Conservation (phyloP, 1,284 basidiomycete genomes). For the Ustilago esculenta region DNA sequence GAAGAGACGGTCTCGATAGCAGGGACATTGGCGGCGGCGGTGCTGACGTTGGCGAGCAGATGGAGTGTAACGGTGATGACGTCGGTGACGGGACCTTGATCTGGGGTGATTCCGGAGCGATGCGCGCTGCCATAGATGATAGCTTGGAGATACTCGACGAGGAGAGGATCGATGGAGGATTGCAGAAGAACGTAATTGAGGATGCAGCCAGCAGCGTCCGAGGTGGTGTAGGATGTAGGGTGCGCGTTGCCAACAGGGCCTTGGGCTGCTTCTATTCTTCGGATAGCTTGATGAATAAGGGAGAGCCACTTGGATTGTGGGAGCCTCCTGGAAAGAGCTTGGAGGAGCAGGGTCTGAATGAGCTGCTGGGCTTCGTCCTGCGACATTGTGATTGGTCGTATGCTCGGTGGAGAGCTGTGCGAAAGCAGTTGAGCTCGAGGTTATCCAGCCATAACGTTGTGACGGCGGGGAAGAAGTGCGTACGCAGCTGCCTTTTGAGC, state of each 20-base stretch:
- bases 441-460: too few species aligned
- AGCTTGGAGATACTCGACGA: slow-evolving; percentile 39
- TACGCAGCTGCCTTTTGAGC: too few species aligned
- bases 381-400: slow-evolving; percentile 13
- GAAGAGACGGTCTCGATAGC: slow-evolving; percentile 42
- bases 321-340: slow-evolving; percentile 29
- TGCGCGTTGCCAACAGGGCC: not conserved
- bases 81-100: slow-evolving; percentile 45
- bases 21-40: slow-evolving; percentile 16
- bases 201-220: slow-evolving; percentile 22
- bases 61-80: slow-evolving; percentile 39
- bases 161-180: slow-evolving; percentile 34
- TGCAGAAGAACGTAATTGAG: slow-evolving; percentile 27
- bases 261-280: slow-evolving; percentile 16
- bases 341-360: slow-evolving; percentile 31
- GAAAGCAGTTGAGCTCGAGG: not conserved
- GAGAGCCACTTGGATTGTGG: slow-evolving; percentile 39
- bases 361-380: slow-evolving; percentile 28
- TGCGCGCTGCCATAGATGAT: slow-evolving; percentile 39
- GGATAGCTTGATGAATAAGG: slow-evolving; percentile 30
- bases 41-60: slow-evolving; percentile 19
- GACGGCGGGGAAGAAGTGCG: too few species aligned
- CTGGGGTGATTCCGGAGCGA: slow-evolving; percentile 22
- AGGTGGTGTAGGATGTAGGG: slow-evolving; percentile 2
- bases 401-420: not conserved